Percentiles rank a stretch among this genome's conserved stretches.
Evolutionary conservation across 768 basidiomycete species (phyloP).

Genomic region (Myochromella boudieri): DNA sequence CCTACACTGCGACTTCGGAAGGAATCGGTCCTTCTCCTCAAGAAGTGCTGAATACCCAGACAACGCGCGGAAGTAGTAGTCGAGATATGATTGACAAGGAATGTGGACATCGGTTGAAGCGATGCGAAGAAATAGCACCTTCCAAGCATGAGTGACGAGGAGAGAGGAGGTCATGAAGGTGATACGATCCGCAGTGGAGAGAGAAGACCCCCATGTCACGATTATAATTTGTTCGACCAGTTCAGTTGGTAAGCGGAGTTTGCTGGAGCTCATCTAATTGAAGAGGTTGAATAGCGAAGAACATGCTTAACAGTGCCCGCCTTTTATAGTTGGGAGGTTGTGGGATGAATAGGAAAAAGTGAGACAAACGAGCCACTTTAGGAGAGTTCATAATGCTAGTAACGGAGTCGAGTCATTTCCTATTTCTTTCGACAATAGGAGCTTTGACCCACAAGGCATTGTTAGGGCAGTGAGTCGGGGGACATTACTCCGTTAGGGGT

Average conservation of each 20-base stretch:
- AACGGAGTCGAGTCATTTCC: too few species aligned
- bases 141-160: conserved; percentile 28
- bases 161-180: conserved; percentile 28
- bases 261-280: not conserved
- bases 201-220: conserved; percentile 28
- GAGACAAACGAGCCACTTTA: too few species aligned
- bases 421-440: too few species aligned
- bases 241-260: conserved; percentile 5
- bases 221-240: conserved; percentile 23
- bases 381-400: too few species aligned
- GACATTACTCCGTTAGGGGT: too few species aligned
- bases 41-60: conserved; percentile 6
- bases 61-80: conserved; percentile 11
- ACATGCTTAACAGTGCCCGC: not conserved
- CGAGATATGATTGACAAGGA: conserved; percentile 23
- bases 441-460: too few species aligned
- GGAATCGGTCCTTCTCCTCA: not conserved
- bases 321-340: not conserved
- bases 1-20: conserved; percentile 3
- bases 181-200: conserved; percentile 27
- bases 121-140: conserved; percentile 27
- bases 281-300: not conserved
- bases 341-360: not conserved
- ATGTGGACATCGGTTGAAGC: conserved; percentile 32
- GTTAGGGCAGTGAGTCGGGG: too few species aligned